phyloP scores from a whole-genome alignment of 2,329 filamentous ascomycete genomes.

The Orbilia ellipsospora region DNA sequence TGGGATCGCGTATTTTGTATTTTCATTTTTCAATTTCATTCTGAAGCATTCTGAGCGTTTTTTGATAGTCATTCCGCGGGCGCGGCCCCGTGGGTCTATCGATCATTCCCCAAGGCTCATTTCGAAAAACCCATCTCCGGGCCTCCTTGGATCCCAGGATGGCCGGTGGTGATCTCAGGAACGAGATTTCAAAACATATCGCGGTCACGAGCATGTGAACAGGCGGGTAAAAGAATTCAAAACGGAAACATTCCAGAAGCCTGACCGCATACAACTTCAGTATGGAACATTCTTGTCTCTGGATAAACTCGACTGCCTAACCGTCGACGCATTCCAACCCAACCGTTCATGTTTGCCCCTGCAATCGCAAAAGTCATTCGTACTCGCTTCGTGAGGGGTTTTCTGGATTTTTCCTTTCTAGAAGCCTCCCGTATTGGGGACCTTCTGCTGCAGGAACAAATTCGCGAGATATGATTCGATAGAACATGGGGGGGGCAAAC shows the following conservation, averaged over 20 bases:
- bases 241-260: slow-evolving; percentile 29
- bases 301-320: slow-evolving; percentile 50
- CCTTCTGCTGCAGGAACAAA: slow-evolving; percentile 51
- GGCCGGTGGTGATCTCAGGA: background rate
- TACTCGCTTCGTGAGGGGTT: slow-evolving; percentile 38
- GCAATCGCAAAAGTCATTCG: slow-evolving; percentile 25
- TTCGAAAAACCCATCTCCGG: background rate
- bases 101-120: background rate
- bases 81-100: background rate
- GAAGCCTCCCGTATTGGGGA: slow-evolving; percentile 41
- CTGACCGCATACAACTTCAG: no score
- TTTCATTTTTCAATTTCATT: no score
- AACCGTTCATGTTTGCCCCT: slow-evolving; percentile 5
- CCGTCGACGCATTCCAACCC: slow-evolving; percentile 7
- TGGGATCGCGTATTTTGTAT: background rate
- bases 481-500: slow-evolving; percentile 18
- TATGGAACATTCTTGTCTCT: slow-evolving; percentile 13
- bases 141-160: background rate
- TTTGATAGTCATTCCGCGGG: slow-evolving; percentile 46
- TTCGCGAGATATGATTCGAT: slow-evolving; percentile 40
- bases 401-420: slow-evolving; percentile 32
- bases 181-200: slow-evolving; percentile 4
- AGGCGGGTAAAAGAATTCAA: slow-evolving; percentile 36
- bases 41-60: slow-evolving; percentile 28
- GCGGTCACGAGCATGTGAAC: slow-evolving; percentile 14